Base-by-base conservation (phyloP, 805 yeast genomes). In the Sugiyamaella valdiviana region DNA sequence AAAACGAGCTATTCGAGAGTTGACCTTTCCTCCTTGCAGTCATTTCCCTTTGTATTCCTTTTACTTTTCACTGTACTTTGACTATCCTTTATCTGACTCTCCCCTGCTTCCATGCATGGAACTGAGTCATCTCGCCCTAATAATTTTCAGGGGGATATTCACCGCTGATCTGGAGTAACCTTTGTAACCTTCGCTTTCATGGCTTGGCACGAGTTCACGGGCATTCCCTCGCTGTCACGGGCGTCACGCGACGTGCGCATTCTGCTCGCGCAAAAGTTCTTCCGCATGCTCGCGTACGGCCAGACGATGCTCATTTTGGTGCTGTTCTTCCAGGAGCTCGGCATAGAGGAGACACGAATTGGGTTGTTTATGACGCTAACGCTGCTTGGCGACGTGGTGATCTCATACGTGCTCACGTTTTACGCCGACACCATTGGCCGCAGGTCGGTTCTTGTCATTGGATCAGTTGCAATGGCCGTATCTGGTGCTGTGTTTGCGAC, bases 331-430 rank as follows among this genome's bases (percentile, higher is more conserved):
- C 76, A 74, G 42, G 71, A 74, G 4, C 62, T 84, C 6, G 74
- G 72, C 2, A 72, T 83, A 39, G 58, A 76, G 0, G 86, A 83
- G 51, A 60, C 76, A 1, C 61, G 69, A 29, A 82, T 86, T 45
- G 96, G 96, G 4, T 51, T 79, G 38, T 88, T 88, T 62, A 87
- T 88, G 95, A 77, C 95, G 0, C 66, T 82, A 47, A 87, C 95
- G 0, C 68, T 88, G 57, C 63, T 82, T 2, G 96, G 96, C 1
- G 96, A 88, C 61, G 85, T 88, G 0, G 43, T 75, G 0, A 71
- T 88, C 16, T 84, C 95, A 5, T 82, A 82, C 59, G 46, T 74
- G 24, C 68, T 88, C 42, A 85, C 95, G 0, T 84, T 89, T 84
- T 73, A 82, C 59, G 87, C 95, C 1, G 90, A 85, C 57, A 54